These are phyloP conservation scores for Colletotrichum navitas DNA, from an alignment of 2,329 filamentous ascomycete species.

Conservation along the genomic window DNA sequence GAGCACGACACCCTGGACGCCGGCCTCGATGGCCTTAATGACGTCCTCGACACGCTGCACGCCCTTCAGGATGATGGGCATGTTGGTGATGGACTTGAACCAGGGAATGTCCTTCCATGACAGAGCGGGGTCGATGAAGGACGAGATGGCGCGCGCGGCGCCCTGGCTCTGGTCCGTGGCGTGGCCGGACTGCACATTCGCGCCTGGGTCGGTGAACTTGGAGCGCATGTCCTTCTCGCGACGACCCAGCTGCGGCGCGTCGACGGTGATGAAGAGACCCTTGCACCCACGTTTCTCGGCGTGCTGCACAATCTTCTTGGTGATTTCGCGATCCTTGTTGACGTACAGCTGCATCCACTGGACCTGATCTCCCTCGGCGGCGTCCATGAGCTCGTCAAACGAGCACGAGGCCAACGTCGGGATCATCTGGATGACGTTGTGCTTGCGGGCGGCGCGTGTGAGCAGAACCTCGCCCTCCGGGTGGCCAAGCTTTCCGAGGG, in stretches of 20 bases:
- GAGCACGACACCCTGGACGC: slow-evolving; percentile 90
- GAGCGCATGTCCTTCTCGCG: slow-evolving; percentile 98
- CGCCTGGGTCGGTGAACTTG: slow-evolving; percentile 88
- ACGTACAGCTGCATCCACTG: slow-evolving; percentile 99
- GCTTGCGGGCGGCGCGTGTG: slow-evolving; percentile 84
- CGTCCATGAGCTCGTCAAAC: slow-evolving; percentile 97
- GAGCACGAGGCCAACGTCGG: slow-evolving; percentile 96
- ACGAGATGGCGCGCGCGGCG: slow-evolving; percentile 92
- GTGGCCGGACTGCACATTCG: slow-evolving; percentile 82
- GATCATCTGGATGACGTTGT: slow-evolving; percentile 98
- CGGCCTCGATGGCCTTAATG: slow-evolving; percentile 83
- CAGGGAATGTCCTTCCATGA: slow-evolving; percentile 95
- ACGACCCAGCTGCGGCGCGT: slow-evolving; percentile 93
- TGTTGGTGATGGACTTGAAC: slow-evolving; percentile 90
- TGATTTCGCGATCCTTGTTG: slow-evolving; percentile 94
- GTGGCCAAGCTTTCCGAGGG: slow-evolving; percentile 93
- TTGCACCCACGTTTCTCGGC: slow-evolving; percentile 93
- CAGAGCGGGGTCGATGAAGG: slow-evolving; percentile 95
- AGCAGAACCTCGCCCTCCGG: slow-evolving; percentile 94
- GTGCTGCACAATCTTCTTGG: slow-evolving; percentile 89
- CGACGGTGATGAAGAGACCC: slow-evolving; percentile 97
- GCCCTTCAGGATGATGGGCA: slow-evolving; percentile 97
- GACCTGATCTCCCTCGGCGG: slow-evolving; percentile 80
- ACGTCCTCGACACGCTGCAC: slow-evolving; percentile 97
- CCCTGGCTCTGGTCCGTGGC: slow-evolving; percentile 89